These are phyloP conservation scores for Colletotrichum echinochloae DNA, from an alignment of 2,329 filamentous ascomycete species.

Conservation along the genomic window DNA sequence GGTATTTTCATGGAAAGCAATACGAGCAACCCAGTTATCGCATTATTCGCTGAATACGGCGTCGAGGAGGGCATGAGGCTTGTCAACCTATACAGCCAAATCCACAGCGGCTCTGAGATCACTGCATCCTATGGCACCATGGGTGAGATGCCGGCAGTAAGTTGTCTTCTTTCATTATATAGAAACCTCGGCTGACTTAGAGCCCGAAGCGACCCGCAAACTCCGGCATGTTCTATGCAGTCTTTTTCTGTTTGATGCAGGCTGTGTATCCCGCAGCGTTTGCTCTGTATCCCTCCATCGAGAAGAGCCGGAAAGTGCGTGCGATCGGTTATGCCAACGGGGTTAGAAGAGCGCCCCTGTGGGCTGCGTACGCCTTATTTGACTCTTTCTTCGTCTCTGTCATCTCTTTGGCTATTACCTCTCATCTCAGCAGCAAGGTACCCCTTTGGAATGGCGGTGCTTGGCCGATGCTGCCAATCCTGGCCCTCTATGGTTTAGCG, in stretches of 20 bases:
- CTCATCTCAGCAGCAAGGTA: background rate
- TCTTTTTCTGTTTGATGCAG: background rate
- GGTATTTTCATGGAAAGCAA: constrained; percentile 5
- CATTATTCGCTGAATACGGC: background rate
- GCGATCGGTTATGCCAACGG: constrained; percentile 14
- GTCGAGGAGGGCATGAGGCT: constrained; percentile 1
- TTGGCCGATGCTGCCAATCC: constrained; percentile 11
- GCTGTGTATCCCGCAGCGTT: constrained; percentile 5
- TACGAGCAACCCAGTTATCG: constrained; percentile 2
- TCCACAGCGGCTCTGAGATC: constrained; percentile 5
- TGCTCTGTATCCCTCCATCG: constrained; percentile 8
- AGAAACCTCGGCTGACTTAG: background rate
- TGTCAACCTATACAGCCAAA: constrained; percentile 7
- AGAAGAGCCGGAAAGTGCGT: constrained; percentile 2
- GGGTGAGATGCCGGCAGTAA: constrained; percentile 2
- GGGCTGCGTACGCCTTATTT: constrained; percentile 18
- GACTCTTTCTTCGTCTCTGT: constrained; percentile 28
- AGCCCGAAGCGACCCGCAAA: background rate
- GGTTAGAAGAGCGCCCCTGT: constrained; percentile 1
- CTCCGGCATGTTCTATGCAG: background rate
- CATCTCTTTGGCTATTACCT: background rate
- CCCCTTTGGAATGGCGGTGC: background rate
- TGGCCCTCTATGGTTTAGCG: constrained; percentile 9
- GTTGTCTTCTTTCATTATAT: background rate
- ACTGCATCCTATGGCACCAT: constrained; percentile 1